A percentile compares a stretch with the other conserved stretches of the same genome.
phyloP scores from a whole-genome alignment of 1,139 yeast species.

The Trichomonascaceae sp. region DNA sequence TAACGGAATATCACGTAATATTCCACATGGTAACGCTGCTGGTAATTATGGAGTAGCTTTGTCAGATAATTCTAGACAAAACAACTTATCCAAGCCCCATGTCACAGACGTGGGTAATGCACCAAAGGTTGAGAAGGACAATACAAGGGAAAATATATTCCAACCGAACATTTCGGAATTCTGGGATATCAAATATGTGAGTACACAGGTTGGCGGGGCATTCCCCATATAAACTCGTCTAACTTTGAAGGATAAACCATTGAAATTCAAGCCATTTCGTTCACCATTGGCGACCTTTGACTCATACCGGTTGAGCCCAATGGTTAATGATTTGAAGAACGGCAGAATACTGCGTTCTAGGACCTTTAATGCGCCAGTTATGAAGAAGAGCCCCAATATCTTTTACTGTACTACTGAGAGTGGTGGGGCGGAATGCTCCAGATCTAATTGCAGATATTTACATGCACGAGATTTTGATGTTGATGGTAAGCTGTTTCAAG shows the following conservation, averaged over 20 bases:
- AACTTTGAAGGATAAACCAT: slow-evolving; percentile 15
- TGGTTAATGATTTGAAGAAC: slow-evolving; percentile 19
- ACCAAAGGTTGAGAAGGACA: not conserved
- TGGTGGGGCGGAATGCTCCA: slow-evolving; percentile 22
- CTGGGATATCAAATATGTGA: not conserved
- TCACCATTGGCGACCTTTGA: slow-evolving; percentile 28
- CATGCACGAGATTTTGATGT: slow-evolving; percentile 27
- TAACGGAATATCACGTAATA: not conserved
- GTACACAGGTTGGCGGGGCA: not conserved
- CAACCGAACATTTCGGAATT: not conserved
- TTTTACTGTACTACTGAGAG: slow-evolving; percentile 27
- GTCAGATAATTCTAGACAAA: not conserved
- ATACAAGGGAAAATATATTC: not conserved
- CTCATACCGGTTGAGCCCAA: slow-evolving; percentile 29
- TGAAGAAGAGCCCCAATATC: slow-evolving; percentile 15
- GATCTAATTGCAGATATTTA: slow-evolving; percentile 21
- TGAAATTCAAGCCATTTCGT: slow-evolving; percentile 19
- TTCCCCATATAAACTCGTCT: not conserved
- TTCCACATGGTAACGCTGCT: not conserved
- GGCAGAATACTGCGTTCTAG: slow-evolving; percentile 23
- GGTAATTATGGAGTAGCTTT: not conserved
- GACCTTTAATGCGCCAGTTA: slow-evolving; percentile 25
- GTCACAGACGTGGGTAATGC: not conserved
- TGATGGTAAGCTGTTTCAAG: slow-evolving; percentile 18
- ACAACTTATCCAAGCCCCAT: not conserved